Evolutionary conservation across 1,284 basidiomycete species (phyloP), one percentile per base, ranked within the genome.

Genomic region (Leccinum subrobustum): DNA sequence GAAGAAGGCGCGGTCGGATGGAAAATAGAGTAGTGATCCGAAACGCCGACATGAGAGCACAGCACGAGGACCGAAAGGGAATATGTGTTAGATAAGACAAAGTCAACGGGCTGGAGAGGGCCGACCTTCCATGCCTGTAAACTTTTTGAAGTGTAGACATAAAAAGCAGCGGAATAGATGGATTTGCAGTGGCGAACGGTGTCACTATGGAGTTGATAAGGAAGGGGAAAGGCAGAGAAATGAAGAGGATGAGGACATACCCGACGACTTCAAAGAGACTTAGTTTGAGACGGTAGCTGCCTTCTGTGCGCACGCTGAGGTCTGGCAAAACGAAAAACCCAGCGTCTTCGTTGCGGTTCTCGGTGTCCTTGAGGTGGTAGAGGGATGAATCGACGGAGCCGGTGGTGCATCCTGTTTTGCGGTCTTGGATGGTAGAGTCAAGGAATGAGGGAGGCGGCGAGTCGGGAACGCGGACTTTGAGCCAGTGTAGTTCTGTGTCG

Each of bases 81-180:
- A 53, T 53, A 2, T 12, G 16, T 52, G 59, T 67, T 25, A 72
- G 71, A 63, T 62, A 69, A 73, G 70, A 65, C 62, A 63, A 58
- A 23, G 39, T 23, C 6, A 12, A 12, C 3, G 20, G 9, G 23
- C 9, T 6, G 8, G 33, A 25, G 14, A 44, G 31, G 12, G 75
- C 86, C 48, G 64, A 92, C 92, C 88, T 80, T 93, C 90, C 89
- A 95, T 95, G 29, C 93, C 93, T 0, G 94, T 93, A 72, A 96
- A 96, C 75, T 95, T 94, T 80, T 96, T 96, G 93, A 92, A 0
- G 94, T 94, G 73, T 93, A 96, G 29, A 96, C 92, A 65, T 93
- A 92, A 75, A 96, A 96, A 0, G 90, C 85, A 1, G 88, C 84
- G 0, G 92, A 94, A 76, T 88, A 91, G 59, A 94, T 92, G 0